These are phyloP conservation scores for Apiotrichum porosum DNA, from an alignment of 1,284 basidiomycete species.

Conservation along the genomic window DNA sequence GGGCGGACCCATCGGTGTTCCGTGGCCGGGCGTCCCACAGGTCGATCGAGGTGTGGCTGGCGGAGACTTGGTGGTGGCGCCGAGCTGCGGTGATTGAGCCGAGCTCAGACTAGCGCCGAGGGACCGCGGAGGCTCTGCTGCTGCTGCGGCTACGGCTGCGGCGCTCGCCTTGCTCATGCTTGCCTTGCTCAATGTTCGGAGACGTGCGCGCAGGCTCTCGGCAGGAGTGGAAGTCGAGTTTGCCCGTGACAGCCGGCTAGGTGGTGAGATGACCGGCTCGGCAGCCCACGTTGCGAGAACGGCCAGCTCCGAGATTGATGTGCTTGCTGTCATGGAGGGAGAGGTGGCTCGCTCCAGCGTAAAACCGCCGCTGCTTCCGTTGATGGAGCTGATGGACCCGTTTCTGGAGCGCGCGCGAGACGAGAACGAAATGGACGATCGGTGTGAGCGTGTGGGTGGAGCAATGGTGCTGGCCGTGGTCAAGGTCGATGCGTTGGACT, in stretches of 20 bases:
- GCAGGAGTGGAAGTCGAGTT: neutral
- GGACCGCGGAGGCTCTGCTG: neutral
- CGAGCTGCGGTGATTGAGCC: neutral
- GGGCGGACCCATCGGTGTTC: constrained; percentile 1
- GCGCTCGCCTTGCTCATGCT: no score
- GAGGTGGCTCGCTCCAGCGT: no score
- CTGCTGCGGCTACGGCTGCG: no score
- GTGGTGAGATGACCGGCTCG: constrained; percentile 4
- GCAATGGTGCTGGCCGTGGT: neutral
- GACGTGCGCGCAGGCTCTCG: constrained; percentile 11
- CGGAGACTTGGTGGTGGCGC: neutral
- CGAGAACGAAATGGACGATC: neutral
- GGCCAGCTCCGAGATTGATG: constrained; percentile 15
- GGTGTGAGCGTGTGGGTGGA: neutral
- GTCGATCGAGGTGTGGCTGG: constrained; percentile 10
- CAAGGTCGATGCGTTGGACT: no score
- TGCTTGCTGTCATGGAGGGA: neutral
- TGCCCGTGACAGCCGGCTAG: constrained; percentile 1
- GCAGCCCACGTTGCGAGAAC: constrained; percentile 12
- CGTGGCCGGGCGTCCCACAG: constrained; percentile 8
- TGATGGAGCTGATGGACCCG: no score
- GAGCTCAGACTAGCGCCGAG: neutral
- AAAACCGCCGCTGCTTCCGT: no score
- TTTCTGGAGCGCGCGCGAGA: no score
- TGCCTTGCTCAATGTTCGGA: constrained; percentile 9